Evolutionary conservation across 768 basidiomycete genomes (phyloP).

Genomic region (Coprinopsis marcescibilis): DNA sequence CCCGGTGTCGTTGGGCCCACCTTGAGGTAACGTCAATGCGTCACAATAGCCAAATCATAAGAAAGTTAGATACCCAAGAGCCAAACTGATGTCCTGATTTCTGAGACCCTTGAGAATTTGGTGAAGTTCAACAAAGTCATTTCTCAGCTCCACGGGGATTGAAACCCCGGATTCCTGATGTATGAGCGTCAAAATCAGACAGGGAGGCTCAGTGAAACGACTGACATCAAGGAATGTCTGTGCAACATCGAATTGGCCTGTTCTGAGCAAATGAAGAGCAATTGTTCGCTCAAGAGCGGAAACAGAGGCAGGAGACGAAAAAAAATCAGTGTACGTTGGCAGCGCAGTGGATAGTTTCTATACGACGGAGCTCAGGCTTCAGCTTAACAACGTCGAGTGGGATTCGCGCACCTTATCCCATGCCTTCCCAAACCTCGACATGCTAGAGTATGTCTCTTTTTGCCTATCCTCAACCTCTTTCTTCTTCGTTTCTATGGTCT

Average conservation of each 20-base stretch:
- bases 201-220: too few relatives aligned
- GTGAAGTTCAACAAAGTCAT: conserved; percentile 66
- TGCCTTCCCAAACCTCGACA: conserved; percentile 76
- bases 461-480: conserved; percentile 83
- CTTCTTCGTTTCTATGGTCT: conserved; percentile 64
- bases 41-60: neutral
- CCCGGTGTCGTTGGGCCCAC: conserved; percentile 67
- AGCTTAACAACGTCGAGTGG: neutral
- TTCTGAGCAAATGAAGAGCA: conserved; percentile 72
- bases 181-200: too few relatives aligned
- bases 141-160: conserved; percentile 43
- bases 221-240: conserved; percentile 68
- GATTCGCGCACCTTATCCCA: conserved; percentile 74
- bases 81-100: conserved; percentile 62
- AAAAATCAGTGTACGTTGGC: conserved; percentile 63
- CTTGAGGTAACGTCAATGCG: conserved; percentile 37
- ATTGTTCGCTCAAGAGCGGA: conserved; percentile 64
- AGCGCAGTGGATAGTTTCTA: conserved; percentile 57
- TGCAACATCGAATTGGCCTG: conserved; percentile 74
- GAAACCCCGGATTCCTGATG: conserved; percentile 66
- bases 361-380: neutral
- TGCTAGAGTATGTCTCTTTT: conserved; percentile 79
- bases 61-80: conserved; percentile 59
- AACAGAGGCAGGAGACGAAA: conserved; percentile 53
- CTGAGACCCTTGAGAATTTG: conserved; percentile 63